phyloP scores from a whole-genome alignment of 345 rosid species.

The Camelina sativa region DNA sequence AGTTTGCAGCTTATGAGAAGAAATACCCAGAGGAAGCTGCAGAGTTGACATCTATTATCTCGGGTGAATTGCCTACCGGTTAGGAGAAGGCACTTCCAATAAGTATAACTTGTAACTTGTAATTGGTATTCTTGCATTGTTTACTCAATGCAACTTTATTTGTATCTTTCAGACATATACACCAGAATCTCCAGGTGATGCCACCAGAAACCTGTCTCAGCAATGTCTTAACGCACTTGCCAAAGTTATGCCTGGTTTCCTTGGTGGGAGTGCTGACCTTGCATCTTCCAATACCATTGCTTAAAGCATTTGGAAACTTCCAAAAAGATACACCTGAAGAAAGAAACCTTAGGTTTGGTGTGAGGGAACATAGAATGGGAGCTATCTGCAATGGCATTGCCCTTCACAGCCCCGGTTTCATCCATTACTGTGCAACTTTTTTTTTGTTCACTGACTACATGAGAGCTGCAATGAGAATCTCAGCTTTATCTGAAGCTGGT shows the following conservation, averaged over 20 bases:
- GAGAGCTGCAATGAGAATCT: conserved; percentile 95
- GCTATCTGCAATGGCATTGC: conserved; percentile 94
- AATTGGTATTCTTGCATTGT: not conserved
- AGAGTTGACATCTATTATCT: conserved; percentile 72
- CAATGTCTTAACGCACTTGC: conserved; percentile 80
- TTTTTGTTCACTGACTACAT: conserved; percentile 99
- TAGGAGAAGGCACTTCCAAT: conserved; percentile 96
- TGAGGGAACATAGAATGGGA: conserved; percentile 98
- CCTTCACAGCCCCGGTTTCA: conserved; percentile 82
- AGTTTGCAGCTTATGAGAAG: conserved; percentile 82
- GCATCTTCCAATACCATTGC: conserved; percentile 94
- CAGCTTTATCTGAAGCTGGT: conserved; percentile 82
- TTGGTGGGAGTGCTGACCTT: conserved; percentile 97
- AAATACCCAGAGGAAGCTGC: conserved; percentile 92
- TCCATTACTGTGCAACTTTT: conserved; percentile 98
- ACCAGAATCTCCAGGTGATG: conserved; percentile 89
- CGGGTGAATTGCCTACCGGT: conserved; percentile 79
- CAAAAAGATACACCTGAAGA: conserved; percentile 88
- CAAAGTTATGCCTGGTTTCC: conserved; percentile 78
- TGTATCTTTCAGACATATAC: conserved; percentile 64
- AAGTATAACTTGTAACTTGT: conserved; percentile 43
- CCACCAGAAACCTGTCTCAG: conserved; percentile 93
- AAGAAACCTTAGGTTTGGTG: conserved; percentile 89
- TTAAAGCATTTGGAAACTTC: conserved; percentile 86
- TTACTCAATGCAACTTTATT: not conserved